These are phyloP conservation scores for Arabidopsis lyrata DNA, from an alignment of 441 rosid species.

Conservation along the genomic window DNA sequence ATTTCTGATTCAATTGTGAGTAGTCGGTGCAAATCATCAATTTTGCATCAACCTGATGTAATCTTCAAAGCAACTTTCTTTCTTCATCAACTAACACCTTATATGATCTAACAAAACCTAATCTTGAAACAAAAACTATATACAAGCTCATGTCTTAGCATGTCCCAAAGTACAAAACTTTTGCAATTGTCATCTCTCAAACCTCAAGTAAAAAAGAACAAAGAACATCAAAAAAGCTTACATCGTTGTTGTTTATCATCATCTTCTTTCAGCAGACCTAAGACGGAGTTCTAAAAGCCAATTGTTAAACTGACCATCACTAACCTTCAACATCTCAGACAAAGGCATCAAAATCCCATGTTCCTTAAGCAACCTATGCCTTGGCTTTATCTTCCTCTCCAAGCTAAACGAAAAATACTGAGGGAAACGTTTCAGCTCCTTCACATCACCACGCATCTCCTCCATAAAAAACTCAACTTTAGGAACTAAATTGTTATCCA, in stretches of 20 bases:
- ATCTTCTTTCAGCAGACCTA: slow-evolving; percentile 44
- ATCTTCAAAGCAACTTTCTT: slow-evolving; percentile 9
- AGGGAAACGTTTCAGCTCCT: slow-evolving; percentile 76
- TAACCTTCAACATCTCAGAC: slow-evolving; percentile 76
- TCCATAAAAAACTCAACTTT: slow-evolving; percentile 63
- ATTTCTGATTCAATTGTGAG: neutral
- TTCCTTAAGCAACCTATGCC: slow-evolving; percentile 68
- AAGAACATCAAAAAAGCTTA: slow-evolving; percentile 8
- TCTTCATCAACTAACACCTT: neutral
- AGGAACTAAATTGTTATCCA: slow-evolving; percentile 69
- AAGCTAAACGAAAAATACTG: slow-evolving; percentile 91
- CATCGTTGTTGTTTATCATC: slow-evolving; percentile 25
- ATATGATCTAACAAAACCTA: neutral
- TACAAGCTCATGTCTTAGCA: neutral
- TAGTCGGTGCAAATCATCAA: neutral
- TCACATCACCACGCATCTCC: slow-evolving; percentile 71
- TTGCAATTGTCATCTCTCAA: slow-evolving; percentile 12
- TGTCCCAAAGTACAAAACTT: slow-evolving; percentile 23
- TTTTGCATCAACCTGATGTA: neutral
- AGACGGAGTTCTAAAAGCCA: slow-evolving; percentile 66
- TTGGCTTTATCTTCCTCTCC: slow-evolving; percentile 84
- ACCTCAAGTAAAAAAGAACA: neutral
- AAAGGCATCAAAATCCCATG: slow-evolving; percentile 65
- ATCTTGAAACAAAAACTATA: neutral
- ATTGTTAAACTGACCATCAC: slow-evolving; percentile 75